Conservation (phyloP, 805 yeast species). For the Candida koratica region DNA sequence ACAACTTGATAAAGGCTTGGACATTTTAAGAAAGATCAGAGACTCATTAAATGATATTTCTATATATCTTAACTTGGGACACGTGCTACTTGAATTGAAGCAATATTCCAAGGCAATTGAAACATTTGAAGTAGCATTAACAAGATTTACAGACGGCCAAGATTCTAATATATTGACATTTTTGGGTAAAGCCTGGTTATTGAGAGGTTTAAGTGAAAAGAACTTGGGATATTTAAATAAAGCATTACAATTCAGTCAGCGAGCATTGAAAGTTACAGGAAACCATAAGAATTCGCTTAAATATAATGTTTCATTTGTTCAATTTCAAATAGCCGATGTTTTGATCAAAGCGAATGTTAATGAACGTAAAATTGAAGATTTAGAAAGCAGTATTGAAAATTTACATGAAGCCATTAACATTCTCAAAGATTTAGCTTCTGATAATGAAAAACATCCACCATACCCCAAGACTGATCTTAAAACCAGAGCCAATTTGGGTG, state of each 20-base stretch:
- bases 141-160: conserved; percentile 56
- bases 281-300: conserved; percentile 44
- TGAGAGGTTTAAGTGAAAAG: conserved; percentile 68
- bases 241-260: conserved; percentile 59
- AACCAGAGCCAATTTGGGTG: conserved; percentile 84
- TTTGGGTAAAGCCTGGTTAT: conserved; percentile 85
- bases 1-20: conserved; percentile 71
- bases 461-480: conserved; percentile 75
- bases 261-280: conserved; percentile 41
- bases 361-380: conserved; percentile 59
- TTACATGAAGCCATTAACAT: conserved; percentile 58
- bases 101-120: conserved; percentile 86
- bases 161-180: conserved; percentile 67
- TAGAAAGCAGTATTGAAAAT: conserved; percentile 52
- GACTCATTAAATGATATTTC: conserved; percentile 85
- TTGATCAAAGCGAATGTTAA: conserved; percentile 56
- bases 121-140: conserved; percentile 75
- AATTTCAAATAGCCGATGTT: conserved; percentile 83
- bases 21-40: conserved; percentile 80
- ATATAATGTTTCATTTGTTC: conserved; percentile 80
- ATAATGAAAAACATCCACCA: conserved; percentile 60
- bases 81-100: conserved; percentile 75
- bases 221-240: conserved; percentile 55
- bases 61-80: conserved; percentile 81
- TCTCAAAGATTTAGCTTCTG: conserved; percentile 54